A percentile compares a stretch with the other conserved stretches of the same genome.
Conservation (phyloP, 768 basidiomycete genomes). For the Coprinellus micaceus region DNA sequence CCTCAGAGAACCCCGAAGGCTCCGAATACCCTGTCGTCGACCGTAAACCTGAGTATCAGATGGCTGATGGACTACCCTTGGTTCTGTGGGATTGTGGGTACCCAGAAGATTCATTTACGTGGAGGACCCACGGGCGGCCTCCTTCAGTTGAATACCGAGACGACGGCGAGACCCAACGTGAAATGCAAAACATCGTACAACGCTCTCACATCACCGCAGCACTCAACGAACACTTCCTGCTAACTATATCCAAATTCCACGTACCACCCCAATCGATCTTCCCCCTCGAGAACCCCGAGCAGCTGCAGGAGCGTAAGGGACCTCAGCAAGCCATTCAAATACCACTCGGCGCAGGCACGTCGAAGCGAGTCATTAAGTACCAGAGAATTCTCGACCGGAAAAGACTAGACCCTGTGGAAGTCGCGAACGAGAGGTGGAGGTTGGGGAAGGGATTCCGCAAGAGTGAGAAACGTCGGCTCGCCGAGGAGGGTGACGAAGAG, state of each 20-base stretch:
- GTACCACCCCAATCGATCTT: conserved; percentile 34
- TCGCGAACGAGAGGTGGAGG: conserved; percentile 77
- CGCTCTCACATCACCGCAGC: conserved; percentile 63
- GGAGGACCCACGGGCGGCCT: conserved; percentile 55
- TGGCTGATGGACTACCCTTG: conserved; percentile 89
- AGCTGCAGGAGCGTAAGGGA: conserved; percentile 15
- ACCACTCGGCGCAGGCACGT: conserved; percentile 72
- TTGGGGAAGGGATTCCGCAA: conserved; percentile 56
- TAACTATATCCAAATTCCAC: conserved; percentile 52
- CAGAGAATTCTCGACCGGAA: conserved; percentile 62
- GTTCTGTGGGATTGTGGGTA: conserved; percentile 91
- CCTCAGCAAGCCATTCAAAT: conserved; percentile 33
- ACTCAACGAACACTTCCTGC: conserved; percentile 63
- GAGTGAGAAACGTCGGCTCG: conserved; percentile 24
- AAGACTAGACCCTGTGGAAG: conserved; percentile 66
- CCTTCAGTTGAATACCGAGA: conserved; percentile 26
- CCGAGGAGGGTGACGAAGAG: background rate
- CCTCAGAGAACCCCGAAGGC: conserved; percentile 39
- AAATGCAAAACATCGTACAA: conserved; percentile 50
- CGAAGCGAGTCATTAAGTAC: conserved; percentile 60
- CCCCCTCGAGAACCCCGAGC: conserved; percentile 28
- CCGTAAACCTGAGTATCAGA: conserved; percentile 85
- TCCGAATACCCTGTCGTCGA: conserved; percentile 46
- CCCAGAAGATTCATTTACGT: conserved; percentile 57
- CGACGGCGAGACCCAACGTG: conserved; percentile 39